phyloP scores from a whole-genome alignment of 2,329 filamentous ascomycete genomes.

The Daldinia sp. region DNA sequence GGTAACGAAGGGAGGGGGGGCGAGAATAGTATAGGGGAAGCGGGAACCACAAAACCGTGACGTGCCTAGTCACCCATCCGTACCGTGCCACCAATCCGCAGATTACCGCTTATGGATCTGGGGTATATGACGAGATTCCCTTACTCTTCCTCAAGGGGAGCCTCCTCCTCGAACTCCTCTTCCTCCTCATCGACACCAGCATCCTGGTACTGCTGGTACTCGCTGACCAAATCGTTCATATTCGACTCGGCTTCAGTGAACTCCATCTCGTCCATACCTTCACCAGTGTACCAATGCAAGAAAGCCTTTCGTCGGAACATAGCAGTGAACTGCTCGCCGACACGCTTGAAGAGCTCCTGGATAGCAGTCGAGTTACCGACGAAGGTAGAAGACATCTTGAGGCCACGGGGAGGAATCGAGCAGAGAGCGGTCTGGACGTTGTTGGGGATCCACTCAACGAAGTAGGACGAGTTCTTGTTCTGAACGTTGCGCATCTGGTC shows the following conservation, averaged over 20 bases:
- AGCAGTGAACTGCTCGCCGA: constrained; percentile 99
- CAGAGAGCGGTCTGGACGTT: constrained; percentile 99
- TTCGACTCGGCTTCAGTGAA: constrained; percentile 99
- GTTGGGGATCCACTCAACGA: constrained; percentile 99
- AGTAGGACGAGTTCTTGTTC: constrained; percentile 99
- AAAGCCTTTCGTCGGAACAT: constrained; percentile 99
- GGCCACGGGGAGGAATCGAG: constrained; percentile 95
- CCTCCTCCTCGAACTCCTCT: constrained; percentile 93
- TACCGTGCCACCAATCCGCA: constrained; percentile 25
- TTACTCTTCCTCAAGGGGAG: constrained; percentile 73
- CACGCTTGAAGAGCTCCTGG: constrained; percentile 99
- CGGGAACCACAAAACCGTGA: constrained; percentile 34
- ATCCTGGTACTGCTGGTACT: constrained; percentile 99
- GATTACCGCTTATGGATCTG: constrained; percentile 30
- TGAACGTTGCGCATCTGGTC: constrained; percentile 99
- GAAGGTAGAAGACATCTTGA: constrained; percentile 99
- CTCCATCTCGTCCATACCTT: constrained; percentile 99
- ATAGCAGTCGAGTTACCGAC: constrained; percentile 99
- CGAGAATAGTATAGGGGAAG: constrained; percentile 39
- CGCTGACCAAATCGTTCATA: constrained; percentile 99
- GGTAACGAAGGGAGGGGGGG: constrained; percentile 39
- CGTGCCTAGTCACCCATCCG: constrained; percentile 29
- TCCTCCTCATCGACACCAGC: constrained; percentile 96
- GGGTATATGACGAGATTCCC: constrained; percentile 31
- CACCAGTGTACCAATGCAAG: constrained; percentile 99